Percentiles rank a stretch among this genome's conserved stretches.
These are phyloP conservation scores for Ormosia semicastrata DNA, from an alignment of 306 rosid genomes.

Conservation along the genomic window DNA sequence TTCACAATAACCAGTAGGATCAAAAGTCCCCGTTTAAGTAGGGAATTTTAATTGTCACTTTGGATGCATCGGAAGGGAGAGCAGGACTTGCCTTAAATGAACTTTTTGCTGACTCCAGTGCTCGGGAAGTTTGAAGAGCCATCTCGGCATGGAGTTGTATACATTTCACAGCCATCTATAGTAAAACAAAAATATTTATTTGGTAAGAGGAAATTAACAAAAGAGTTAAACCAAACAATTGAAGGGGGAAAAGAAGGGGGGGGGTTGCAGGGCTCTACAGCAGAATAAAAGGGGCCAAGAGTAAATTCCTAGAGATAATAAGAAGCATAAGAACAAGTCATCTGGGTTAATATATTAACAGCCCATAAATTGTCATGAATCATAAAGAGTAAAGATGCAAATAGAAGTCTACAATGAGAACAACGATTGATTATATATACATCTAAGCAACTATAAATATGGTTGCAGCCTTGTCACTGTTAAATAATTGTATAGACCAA, in stretches of 20 bases:
- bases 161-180: constrained; percentile 83
- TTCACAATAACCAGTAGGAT: not conserved
- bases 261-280: not conserved
- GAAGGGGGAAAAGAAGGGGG: not conserved
- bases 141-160: constrained; percentile 90
- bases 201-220: not conserved
- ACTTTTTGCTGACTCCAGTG: constrained; percentile 66
- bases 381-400: constrained; percentile 4
- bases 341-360: not conserved
- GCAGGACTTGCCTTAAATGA: constrained; percentile 42
- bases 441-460: not conserved
- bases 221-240: not conserved
- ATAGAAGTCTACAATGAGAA: not conserved
- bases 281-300: not conserved
- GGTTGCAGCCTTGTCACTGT: not conserved
- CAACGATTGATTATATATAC: constrained; percentile 11
- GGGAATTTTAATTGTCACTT: constrained; percentile 67
- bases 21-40: constrained; percentile 35
- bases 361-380: not conserved
- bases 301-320: constrained; percentile 6
- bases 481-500: not conserved
- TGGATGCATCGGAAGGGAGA: constrained; percentile 56
- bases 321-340: not conserved
- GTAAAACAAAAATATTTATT: not conserved
- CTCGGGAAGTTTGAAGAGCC: constrained; percentile 94